These are phyloP conservation scores for Heterobasidion annosum DNA, from an alignment of 1,284 basidiomycete genomes.

Conservation along the genomic window DNA sequence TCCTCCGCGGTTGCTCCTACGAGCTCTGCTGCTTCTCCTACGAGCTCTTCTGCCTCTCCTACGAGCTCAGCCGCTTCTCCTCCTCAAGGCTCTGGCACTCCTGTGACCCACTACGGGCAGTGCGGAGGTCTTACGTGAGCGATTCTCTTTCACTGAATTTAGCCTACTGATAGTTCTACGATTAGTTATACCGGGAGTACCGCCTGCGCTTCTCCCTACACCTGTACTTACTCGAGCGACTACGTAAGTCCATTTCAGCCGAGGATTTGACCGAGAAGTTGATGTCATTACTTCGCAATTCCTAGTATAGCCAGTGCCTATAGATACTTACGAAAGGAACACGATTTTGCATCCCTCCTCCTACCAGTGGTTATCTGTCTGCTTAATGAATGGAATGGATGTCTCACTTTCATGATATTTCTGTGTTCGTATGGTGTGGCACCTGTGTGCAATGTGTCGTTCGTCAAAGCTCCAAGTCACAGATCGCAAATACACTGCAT, in stretches of 20 bases:
- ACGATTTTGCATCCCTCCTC: not conserved
- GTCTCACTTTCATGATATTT: no score
- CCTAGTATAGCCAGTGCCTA: constrained; percentile 31
- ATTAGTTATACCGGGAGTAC: constrained; percentile 15
- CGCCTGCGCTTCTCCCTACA: constrained; percentile 21
- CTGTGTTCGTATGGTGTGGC: no score
- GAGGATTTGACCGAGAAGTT: not conserved
- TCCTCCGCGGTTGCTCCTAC: constrained; percentile 3
- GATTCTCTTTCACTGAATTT: constrained; percentile 5
- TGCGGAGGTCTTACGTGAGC: constrained; percentile 22
- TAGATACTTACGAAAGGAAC: constrained; percentile 7
- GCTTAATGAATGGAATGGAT: no score
- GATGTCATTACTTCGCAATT: not conserved
- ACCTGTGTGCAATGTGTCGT: no score
- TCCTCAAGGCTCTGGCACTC: constrained; percentile 11
- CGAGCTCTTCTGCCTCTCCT: constrained; percentile 11
- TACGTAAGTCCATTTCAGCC: constrained; percentile 12
- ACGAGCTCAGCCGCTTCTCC: constrained; percentile 13
- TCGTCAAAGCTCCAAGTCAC: no score
- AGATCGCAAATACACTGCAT: no score
- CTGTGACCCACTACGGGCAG: constrained; percentile 25
- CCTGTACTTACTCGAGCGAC: constrained; percentile 17
- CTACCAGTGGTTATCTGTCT: no score
- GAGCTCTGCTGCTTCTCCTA: not conserved
- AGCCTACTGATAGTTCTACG: not conserved